Base-by-base conservation (phyloP, 1,284 basidiomycete species). In the Sporisorium iseilematis-ciliati region DNA sequence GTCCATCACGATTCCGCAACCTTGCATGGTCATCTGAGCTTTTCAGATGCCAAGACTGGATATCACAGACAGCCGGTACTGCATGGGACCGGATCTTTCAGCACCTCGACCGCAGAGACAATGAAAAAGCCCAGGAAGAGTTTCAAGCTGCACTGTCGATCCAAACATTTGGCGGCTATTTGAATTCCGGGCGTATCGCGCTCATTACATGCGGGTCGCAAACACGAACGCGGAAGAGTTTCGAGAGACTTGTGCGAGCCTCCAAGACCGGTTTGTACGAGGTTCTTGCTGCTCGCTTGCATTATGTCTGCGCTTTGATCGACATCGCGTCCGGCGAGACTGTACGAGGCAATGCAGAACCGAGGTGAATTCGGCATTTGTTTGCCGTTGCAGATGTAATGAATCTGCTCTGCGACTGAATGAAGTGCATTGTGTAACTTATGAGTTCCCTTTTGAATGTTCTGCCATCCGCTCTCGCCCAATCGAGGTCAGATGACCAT, bases 171-270 rank as follows among this genome's bases (percentile, higher is more conserved):
- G 48, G 48, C 57, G 65, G 65, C 48, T 20, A 29, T 52, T 52
- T 16, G 18, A 54, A 40, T 43, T 50, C 59, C 65, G 65, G 35
- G 59, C 65, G 56, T 68, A 62, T 54, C 65, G 65, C 58, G 54
- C 29, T 23, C 12, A 16, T 14, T 18, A 33, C 12, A 46, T 21
- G 54, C 53, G 41, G 20, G 29, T 31, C 20, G 26, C 46, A 20
- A 20, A 49, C n/a, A 42, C 20, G 41, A 42, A 42, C 20, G 41
- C 41, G 14, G 5, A 42, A 49, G 35, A 14, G 12, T 38, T 35
- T 38, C 12, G 11, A 38, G 12, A 38, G 12, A 38, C 35, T 14
- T 33, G 31, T 33, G 31, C 31, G 31, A 33, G 12, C 31, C 31
- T 33, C 29, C 14, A 2, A 38, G 3, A 33, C 33, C 33, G 33